A percentile compares a stretch with the other conserved stretches of the same genome.
phyloP scores from a whole-genome alignment of 108 stramenopile genomes.

The Fragilaria crotonensis region DNA sequence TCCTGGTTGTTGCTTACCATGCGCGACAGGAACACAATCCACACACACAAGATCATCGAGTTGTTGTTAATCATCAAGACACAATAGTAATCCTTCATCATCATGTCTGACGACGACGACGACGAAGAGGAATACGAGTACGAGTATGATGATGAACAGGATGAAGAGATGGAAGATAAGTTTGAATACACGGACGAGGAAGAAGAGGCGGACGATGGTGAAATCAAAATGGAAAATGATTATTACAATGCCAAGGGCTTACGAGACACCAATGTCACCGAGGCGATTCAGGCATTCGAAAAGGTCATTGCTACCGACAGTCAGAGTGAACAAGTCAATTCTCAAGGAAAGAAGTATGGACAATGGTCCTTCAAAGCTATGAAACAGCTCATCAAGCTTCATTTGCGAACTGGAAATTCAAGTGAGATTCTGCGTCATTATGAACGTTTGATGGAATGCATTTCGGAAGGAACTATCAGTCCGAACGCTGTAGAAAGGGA shows the following conservation, averaged over 20 bases:
- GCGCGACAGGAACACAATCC: too few relatives aligned
- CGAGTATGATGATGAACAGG: too few relatives aligned
- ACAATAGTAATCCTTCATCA: too few relatives aligned
- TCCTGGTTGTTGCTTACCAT: too few relatives aligned
- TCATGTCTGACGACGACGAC: too few relatives aligned
- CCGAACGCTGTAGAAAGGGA: conserved; percentile 86
- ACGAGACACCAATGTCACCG: conserved; percentile 43
- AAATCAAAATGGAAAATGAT: conserved; percentile 79
- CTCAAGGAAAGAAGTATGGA: conserved; percentile 58
- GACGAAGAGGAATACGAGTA: too few relatives aligned
- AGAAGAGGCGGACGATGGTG: conserved; percentile 58
- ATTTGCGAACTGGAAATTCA: conserved; percentile 39
- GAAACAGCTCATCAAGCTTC: conserved; percentile 87
- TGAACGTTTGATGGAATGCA: conserved; percentile 60
- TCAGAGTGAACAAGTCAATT: too few relatives aligned
- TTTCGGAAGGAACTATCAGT: conserved; percentile 63
- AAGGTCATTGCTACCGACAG: conserved; percentile 51
- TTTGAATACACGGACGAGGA: conserved; percentile 90
- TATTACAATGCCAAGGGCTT: conserved; percentile 90
- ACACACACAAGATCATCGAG: too few relatives aligned
- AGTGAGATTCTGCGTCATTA: conserved; percentile 45
- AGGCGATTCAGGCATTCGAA: conserved; percentile 65
- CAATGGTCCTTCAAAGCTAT: conserved; percentile 82
- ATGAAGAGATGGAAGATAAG: conserved; percentile 58
- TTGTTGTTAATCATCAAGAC: too few relatives aligned